Conservation (phyloP, 371 early-diverging fungal species). For the Rhizopus arrhizus region DNA sequence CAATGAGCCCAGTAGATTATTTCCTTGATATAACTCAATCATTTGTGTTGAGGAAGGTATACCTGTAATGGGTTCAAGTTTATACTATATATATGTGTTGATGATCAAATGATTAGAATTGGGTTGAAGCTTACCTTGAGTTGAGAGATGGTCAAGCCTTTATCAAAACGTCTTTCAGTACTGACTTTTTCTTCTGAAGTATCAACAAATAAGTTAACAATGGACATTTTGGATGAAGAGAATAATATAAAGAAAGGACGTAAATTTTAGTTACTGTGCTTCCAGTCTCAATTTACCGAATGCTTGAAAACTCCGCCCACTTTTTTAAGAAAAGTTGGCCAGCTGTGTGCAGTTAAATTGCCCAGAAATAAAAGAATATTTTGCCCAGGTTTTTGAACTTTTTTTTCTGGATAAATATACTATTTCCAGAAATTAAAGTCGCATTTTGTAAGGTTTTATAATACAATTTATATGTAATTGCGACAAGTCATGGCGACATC, state of each 20-base stretch:
- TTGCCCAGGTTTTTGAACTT: too few relatives aligned
- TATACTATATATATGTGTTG: slow-evolving; percentile 49
- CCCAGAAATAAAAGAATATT: too few relatives aligned
- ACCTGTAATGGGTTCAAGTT: slow-evolving; percentile 93
- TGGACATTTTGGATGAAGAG: slow-evolving; percentile 45
- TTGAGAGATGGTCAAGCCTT: slow-evolving; percentile 66
- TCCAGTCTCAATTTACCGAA: too few relatives aligned
- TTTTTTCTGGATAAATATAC: too few relatives aligned
- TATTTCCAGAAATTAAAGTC: too few relatives aligned
- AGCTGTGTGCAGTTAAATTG: too few relatives aligned
- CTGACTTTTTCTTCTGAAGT: slow-evolving; percentile 60
- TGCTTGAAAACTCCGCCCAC: too few relatives aligned
- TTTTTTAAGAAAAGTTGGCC: too few relatives aligned
- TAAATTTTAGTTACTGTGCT: too few relatives aligned
- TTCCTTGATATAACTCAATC: slow-evolving; percentile 64
- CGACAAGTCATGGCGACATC: too few relatives aligned
- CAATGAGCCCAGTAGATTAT: slow-evolving; percentile 59
- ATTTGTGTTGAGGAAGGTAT: slow-evolving; percentile 73
- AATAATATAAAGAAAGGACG: background rate
- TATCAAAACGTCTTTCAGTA: slow-evolving; percentile 82
- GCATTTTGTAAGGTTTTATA: too few relatives aligned
- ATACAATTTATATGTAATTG: too few relatives aligned
- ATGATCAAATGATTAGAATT: background rate
- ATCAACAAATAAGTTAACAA: slow-evolving; percentile 77
- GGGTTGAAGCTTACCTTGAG: slow-evolving; percentile 61